These are phyloP conservation scores for Puccinia polysora DNA, from an alignment of 1,284 basidiomycete species.

Conservation along the genomic window DNA sequence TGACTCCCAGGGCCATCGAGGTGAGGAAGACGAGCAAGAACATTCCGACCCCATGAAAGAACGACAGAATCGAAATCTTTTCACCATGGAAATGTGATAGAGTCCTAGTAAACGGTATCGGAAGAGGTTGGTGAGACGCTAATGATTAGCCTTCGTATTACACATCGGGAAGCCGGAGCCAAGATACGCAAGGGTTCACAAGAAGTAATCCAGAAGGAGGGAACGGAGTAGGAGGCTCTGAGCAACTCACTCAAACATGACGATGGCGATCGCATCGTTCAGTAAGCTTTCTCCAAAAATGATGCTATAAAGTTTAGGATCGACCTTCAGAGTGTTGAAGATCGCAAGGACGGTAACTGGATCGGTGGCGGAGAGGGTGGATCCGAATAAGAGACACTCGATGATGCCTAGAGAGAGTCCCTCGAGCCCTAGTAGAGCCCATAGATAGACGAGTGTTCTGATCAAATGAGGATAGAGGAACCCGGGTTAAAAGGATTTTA, in stretches of 20 bases:
- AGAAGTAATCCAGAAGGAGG: neutral
- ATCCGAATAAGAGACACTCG: constrained; percentile 94
- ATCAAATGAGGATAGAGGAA: constrained; percentile 46
- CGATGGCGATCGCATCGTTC: constrained; percentile 98
- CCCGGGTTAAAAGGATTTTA: neutral
- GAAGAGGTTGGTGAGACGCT: neutral
- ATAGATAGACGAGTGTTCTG: constrained; percentile 89
- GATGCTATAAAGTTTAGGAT: constrained; percentile 93
- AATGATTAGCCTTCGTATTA: neutral
- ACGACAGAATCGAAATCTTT: constrained; percentile 77
- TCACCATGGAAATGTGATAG: constrained; percentile 84
- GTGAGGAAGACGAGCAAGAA: constrained; percentile 92
- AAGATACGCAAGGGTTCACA: neutral
- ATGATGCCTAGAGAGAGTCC: constrained; percentile 71
- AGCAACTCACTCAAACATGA: constrained; percentile 97
- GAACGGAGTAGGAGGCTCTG: neutral
- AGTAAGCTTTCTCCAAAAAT: constrained; percentile 97
- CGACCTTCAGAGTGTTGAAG: constrained; percentile 97
- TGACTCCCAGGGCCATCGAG: constrained; percentile 87
- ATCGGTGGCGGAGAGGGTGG: constrained; percentile 93
- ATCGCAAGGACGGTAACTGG: constrained; percentile 98
- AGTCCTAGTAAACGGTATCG: constrained; percentile 61
- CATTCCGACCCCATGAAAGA: constrained; percentile 92
- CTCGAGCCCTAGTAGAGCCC: constrained; percentile 84
- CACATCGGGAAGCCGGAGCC: neutral